Percentiles rank a stretch among this genome's conserved stretches.
phyloP scores from a whole-genome alignment of 441 rosid species.

The Gossypium davidsonii region DNA sequence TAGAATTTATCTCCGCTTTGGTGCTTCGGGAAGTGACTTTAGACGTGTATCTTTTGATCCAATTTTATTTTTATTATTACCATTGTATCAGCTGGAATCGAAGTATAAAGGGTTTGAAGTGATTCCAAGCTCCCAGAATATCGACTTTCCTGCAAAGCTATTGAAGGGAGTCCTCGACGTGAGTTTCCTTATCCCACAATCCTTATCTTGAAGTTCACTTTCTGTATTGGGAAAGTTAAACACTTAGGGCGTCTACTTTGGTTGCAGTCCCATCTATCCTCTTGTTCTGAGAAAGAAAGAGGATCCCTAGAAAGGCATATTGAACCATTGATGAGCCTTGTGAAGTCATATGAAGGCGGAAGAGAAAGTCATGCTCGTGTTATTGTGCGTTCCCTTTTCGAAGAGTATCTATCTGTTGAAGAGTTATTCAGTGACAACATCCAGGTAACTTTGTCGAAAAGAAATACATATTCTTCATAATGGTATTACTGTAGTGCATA shows the following conservation, averaged over 20 bases:
- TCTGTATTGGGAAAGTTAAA: neutral
- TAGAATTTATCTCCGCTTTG: constrained; percentile 15
- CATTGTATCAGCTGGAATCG: constrained; percentile 65
- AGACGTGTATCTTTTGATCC: constrained; percentile 14
- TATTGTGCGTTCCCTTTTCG: constrained; percentile 93
- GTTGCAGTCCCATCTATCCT: constrained; percentile 62
- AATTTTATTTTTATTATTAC: constrained; percentile 12
- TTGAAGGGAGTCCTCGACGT: constrained; percentile 80
- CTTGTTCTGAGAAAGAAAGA: constrained; percentile 77
- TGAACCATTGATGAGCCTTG: constrained; percentile 92
- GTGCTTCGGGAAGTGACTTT: constrained; percentile 11
- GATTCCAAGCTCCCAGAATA: constrained; percentile 50
- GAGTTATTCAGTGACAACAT: constrained; percentile 92
- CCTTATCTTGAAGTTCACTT: constrained; percentile 5
- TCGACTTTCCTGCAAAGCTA: constrained; percentile 92
- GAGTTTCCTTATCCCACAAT: constrained; percentile 24
- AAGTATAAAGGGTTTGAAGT: constrained; percentile 65
- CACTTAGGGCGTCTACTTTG: constrained; percentile 11
- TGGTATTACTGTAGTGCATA: neutral
- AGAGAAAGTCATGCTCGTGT: constrained; percentile 96
- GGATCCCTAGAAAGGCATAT: constrained; percentile 94
- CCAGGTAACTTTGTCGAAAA: constrained; percentile 43
- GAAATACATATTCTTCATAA: neutral
- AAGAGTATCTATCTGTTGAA: constrained; percentile 90
- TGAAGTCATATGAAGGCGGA: constrained; percentile 98